Percentiles rank a stretch among this genome's conserved stretches.
Evolutionary conservation across 768 basidiomycete species (phyloP).

Genomic region (Chalciporus pseudorubinellus): DNA sequence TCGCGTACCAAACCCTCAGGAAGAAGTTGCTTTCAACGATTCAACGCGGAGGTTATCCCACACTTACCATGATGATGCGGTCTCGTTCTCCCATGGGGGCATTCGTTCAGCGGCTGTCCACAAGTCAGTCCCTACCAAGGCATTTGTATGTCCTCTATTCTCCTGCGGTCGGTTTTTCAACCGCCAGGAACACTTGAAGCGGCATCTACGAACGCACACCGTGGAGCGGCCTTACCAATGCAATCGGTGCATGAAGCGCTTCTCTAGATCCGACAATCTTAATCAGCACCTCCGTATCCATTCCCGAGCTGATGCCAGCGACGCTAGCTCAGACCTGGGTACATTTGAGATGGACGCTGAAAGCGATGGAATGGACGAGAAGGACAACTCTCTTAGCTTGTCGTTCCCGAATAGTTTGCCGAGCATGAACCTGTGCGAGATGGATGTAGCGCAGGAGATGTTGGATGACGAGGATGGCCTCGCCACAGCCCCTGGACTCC

Average conservation of each 20-base stretch:
- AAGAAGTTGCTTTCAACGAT: slow-evolving; percentile 19
- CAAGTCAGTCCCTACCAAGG: slow-evolving; percentile 47
- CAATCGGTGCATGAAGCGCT: slow-evolving; percentile 70
- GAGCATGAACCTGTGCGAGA: slow-evolving; percentile 56
- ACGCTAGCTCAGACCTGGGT: slow-evolving; percentile 25
- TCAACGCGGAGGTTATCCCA: slow-evolving; percentile 16
- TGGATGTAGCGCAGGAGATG: slow-evolving; percentile 58
- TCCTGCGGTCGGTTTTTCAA: slow-evolving; percentile 87
- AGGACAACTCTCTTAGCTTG: slow-evolving; percentile 21
- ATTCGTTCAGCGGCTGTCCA: slow-evolving; percentile 19
- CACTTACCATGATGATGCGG: slow-evolving; percentile 14
- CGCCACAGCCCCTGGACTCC: slow-evolving; percentile 31
- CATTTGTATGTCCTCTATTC: slow-evolving; percentile 79
- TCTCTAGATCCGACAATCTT: slow-evolving; percentile 87
- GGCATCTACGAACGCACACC: slow-evolving; percentile 87
- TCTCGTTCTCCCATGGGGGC: slow-evolving; percentile 21
- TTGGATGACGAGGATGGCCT: slow-evolving; percentile 59
- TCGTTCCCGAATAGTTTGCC: slow-evolving; percentile 34
- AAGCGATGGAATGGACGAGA: slow-evolving; percentile 36
- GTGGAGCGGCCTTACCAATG: slow-evolving; percentile 85
- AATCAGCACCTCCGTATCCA: slow-evolving; percentile 86
- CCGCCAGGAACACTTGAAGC: slow-evolving; percentile 86
- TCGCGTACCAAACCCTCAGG: slow-evolving; percentile 20
- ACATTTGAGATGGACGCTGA: slow-evolving; percentile 32
- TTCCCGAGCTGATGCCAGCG: slow-evolving; percentile 33